Evolutionary conservation across 1,139 yeast species (phyloP), one percentile per base, ranked within the genome.

Genomic region (Spathaspora sp.): DNA sequence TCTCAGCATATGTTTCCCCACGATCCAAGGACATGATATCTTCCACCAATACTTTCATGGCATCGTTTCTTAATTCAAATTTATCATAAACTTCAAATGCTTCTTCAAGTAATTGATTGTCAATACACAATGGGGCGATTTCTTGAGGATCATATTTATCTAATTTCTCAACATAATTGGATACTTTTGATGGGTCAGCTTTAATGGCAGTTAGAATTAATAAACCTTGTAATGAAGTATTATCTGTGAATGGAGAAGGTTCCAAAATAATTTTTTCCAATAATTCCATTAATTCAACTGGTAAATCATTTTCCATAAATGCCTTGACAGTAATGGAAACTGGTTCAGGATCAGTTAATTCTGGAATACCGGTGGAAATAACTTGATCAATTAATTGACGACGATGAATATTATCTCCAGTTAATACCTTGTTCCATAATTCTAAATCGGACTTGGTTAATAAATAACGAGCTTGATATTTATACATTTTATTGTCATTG

Each of bases 401-500:
- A 72, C 97, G 85, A 72, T 91, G 95, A 52, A 81, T 74, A 65
- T 89, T 90, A 44, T 87, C 95, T 46, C 79, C 80, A 50, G 74
- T 61, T 62, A 93, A 78, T 9, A 93, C 99, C 57, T 76, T 76
- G 51, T 80, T 72, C 98, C 99, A 93, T 54, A 93, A 78, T 10
- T 70, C 79, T 38, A 83, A 74, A 61, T 93, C 97, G 16, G 96
- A 89, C 66, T 96, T 88, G 51, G 81, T 73, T 58, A 93, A 81
- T 63, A 93, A 77, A 65, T 95, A 93, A 68, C 98, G 85, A 11
- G 99, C 99, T 76, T 95, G 99, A 69, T 93, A 93, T 70, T 95
- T 95, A 78, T 88, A 93, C 99, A 93, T 93, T 59, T 95, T 83
- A 68, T 93, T 93, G 63, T 95, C 99, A 64, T 93, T 93, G 56